Base-by-base conservation (phyloP, 2,329 filamentous ascomycete species). In the Capronia coronata region DNA sequence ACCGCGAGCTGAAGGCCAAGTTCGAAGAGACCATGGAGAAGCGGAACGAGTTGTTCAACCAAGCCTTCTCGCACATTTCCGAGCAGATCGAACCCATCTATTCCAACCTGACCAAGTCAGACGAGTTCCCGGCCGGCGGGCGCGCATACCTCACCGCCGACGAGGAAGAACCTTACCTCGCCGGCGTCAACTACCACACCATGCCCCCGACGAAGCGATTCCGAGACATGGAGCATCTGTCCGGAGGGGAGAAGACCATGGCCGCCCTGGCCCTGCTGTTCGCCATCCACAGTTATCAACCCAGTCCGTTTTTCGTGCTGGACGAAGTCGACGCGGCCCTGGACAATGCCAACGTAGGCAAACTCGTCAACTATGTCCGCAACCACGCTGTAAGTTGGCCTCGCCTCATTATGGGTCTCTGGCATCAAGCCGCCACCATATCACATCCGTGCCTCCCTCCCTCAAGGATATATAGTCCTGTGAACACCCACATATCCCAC, bases 151-250 rank as follows among this genome's bases (percentile, higher is more conserved):
- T 98, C 41, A 90, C 94, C 66, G 90, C 95, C 65, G 91, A 98
- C 66, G 87, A 84, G n/a, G 89, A 95, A 57, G 91, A 94, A 63
- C 93, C 93, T 0, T 98, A 97, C 67, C 79, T 96, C 2, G 88
- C 87, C 34, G 93, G 93, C 25, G 89, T 98, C 70, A 96, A 95
- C 65, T 98, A 98, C 70, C 90, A 97, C 66, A 94, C 93, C 55
- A 98, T 97, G 90, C 93, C 93, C 16, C 93, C 93, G 1, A 80
- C 96, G 55, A 98, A 98, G 73, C 88, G 93, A 39, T 98, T 98
- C 79, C 81, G 93, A 61, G 94, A 98, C 67, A 98, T 98, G 93
- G 93, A 98, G 68, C 93, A 96, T 66, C 75, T 98, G 8, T 95
- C 88, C 1, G 93, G 93, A 62, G 93, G 93, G 48, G 93, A 98